Base-by-base conservation (phyloP, 2,329 filamentous ascomycete species). In the Sporothrix brasiliensis region DNA sequence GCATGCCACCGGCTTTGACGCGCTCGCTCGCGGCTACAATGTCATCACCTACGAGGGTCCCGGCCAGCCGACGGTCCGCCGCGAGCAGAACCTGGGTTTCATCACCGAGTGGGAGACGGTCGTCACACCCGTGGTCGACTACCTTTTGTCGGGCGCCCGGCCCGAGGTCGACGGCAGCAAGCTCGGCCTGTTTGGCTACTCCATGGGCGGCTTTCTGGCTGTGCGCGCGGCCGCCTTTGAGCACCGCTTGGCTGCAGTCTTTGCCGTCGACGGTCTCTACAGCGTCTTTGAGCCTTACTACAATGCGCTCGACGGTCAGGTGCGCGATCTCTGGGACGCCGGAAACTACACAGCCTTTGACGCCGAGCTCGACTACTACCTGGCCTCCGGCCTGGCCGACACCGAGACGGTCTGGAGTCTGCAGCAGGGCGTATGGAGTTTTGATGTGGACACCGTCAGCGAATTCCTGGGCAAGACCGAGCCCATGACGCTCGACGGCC, bases 31-130 rank as follows among this genome's bases (percentile, higher is more conserved):
- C 0, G 83, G 83, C 2, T 82, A 77, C 73, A 83, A 84, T 68
- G 77, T 78, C 41, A 77, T 84, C 11, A 80, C 80, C 0, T 85
- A 82, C 72, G 83, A 85, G 60, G 83, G 83, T 0, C 83, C 83
- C 0, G 83, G 83, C 0, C 83, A 85, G 72, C 77, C 78, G 3
- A 79, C 76, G 0, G 79, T 81, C 1, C 79, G 80, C 11, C 79
- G 83, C 0, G 70, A 79, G 0, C 80, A 85, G 50, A 74, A 77
- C 3, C 60, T 83, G 0, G 81, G 80, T 3, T 84, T 84, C 73
- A 82, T 82, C 21, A 77, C 77, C 0, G 77, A 83, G 24, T 84
- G 82, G 82, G 80, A 82, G 73, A 75, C 71, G 7, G 81, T 81
- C 0, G 76, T 81, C 4, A 79, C 77, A 0, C 81, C 81, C 0